Conservation (phyloP, 2,329 filamentous ascomycete species). For the Alternaria dauci region DNA sequence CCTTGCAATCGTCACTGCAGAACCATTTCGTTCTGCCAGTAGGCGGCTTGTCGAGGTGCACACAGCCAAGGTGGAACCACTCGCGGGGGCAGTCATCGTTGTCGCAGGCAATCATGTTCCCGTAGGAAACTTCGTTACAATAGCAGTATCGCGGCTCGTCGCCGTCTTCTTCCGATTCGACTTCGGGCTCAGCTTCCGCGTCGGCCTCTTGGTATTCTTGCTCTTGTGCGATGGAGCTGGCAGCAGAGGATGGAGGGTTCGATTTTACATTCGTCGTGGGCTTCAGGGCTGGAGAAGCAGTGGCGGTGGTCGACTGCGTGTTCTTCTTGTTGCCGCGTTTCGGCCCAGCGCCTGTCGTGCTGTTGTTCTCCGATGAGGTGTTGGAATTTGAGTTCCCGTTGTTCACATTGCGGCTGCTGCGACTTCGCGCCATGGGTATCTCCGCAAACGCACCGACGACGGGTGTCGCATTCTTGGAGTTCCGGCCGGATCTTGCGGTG, state of each 20-base stretch:
- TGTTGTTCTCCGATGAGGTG: slow-evolving; percentile 52
- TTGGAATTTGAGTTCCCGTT: slow-evolving; percentile 48
- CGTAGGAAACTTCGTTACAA: slow-evolving; percentile 70
- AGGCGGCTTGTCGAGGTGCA: slow-evolving; percentile 68
- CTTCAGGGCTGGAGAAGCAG: slow-evolving; percentile 43
- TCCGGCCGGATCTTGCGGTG: slow-evolving; percentile 51
- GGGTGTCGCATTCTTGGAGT: slow-evolving; percentile 60
- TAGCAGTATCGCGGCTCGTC: slow-evolving; percentile 70
- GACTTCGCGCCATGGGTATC: slow-evolving; percentile 52
- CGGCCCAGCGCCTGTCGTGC: slow-evolving; percentile 44
- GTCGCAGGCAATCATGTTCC: slow-evolving; percentile 74
- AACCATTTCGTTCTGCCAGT: slow-evolving; percentile 53
- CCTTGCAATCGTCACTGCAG: slow-evolving; percentile 52
- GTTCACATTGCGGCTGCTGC: slow-evolving; percentile 54
- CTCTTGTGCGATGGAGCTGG: slow-evolving; percentile 45
- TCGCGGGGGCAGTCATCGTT: slow-evolving; percentile 70
- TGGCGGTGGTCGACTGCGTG: slow-evolving; percentile 27
- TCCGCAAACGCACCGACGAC: slow-evolving; percentile 55
- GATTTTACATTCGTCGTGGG: slow-evolving; percentile 34
- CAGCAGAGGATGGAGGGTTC: slow-evolving; percentile 43
- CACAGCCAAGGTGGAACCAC: slow-evolving; percentile 73
- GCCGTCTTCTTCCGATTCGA: slow-evolving; percentile 49
- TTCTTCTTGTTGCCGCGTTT: slow-evolving; percentile 51
- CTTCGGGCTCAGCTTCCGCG: slow-evolving; percentile 46
- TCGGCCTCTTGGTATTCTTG: slow-evolving; percentile 42